Evolutionary conservation across 106 monocot genomes (phyloP), one percentile per base, ranked within the genome.

Genomic region (Dendrobium chrysotoxum): DNA sequence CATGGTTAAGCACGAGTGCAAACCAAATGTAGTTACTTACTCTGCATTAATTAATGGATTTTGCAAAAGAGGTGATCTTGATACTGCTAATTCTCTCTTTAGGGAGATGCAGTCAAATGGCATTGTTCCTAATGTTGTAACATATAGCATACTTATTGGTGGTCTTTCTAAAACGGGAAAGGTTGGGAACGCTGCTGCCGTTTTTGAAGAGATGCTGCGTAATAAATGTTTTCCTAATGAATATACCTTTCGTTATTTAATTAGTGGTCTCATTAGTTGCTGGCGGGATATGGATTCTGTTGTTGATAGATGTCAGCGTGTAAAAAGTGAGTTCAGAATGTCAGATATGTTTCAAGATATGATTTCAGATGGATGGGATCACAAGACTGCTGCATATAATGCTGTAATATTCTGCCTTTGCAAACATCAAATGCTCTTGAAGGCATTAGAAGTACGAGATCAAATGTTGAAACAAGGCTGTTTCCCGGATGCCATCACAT

Each of bases 11-110:
- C 53, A 75, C 13, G 84, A 82, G 74, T 85, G 90, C 84, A 89
- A 73, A 47, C 89, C 88, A 67, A 94, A 98, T 82, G 91, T 94
- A 5, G 89, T 98, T 17, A 94, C 92, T 21, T 94, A 90, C 50
- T 77, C 92, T 30, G 89, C 92, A 42, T 66, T 98, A 76, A 91
- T 94, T 42, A 88, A 87, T 86, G 88, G 90, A 18, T 94, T 87
- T 79, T 92, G 92, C 50, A 75, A 64, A 5, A 80, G 70, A 28
- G 89, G 92, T 42, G 83, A 97, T 54, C 79, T 87, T 20, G 44
- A 71, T 17, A 85, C 54, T 79, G 92, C 90, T 13, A 80, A 88
- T 61, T 70, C 79, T 23, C 83, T 92, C 40, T 86, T 94, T 41
- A 80, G 47, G 25, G 85, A 84, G 39, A 94, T 97, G 94, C 70